Base-by-base conservation (phyloP, 371 early-diverging fungal genomes). In the Apophysomyces variabilis region DNA sequence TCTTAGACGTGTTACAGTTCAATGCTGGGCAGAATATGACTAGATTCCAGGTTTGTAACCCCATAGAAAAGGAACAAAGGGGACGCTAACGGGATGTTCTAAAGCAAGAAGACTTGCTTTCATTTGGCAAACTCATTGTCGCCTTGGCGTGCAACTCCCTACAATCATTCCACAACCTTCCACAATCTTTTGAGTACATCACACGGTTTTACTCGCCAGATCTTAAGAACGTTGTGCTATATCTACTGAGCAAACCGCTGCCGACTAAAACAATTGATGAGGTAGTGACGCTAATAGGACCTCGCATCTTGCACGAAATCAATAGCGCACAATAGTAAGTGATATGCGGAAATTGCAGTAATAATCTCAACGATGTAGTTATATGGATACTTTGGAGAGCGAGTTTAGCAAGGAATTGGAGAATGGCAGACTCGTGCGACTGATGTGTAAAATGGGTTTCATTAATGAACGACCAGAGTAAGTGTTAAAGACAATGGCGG, bases 391-490 rank as follows among this genome's bases (percentile, higher is more conserved):
- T 26, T 77, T 97, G 62, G 93, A 94, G 73, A 82, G 79, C 57
- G 92, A 91, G 54, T 77, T 98, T 62, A 67, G 85, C 36, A 80
- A 85, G 9, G 96, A 97, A 74, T 79, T 95, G 58, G 93, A 96
- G 76, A 98, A 97, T 72, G 94, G 94, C 32, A 87, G 98, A 41
- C 68, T 98, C 45, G 87, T 91, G 14, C 83, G 95, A 32, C 71
- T 98, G 54, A 56, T 97, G 61, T 86, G 87, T 70, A 96, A 97
- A 78, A 80, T 98, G 57, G 95, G 93, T 14, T 95, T 95, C 72
- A 93, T 98, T 67, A 95, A 95, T 69, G 99, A 98, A 79, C 81
- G 99, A 58, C 95, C 96, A 38, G 97, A 96, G 90, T 91, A 85
- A 68, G 85, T 71, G 35, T 50, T 58, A 46, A 26, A 26, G 32